Evolutionary conservation across 2,329 filamentous ascomycete genomes (phyloP), one percentile per base, ranked within the genome.

Genomic region (Penicillium sp.): DNA sequence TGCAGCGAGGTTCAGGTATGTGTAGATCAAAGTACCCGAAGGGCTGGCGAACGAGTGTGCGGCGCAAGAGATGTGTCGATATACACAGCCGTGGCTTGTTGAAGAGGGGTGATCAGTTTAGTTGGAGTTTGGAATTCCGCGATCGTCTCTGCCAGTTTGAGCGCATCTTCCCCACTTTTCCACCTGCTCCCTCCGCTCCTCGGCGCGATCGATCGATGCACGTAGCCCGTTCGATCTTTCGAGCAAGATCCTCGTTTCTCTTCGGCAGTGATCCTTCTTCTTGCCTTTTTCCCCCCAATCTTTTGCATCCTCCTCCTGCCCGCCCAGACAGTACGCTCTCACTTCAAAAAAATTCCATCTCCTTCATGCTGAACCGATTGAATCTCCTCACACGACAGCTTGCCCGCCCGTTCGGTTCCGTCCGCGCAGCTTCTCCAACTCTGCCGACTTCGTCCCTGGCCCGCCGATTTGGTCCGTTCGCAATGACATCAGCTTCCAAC

Each of bases 361-460:
- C 13, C 52, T 63, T 56, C 53, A 95, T 95, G 90, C 85, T 90
- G 71, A 79, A 80, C 53, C 82, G 90, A 58, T 69, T 95, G 48
- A 83, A 79, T 43, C 87, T 89, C 66, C 66, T 94, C 53, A 76
- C 83, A 51, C 80, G 84, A 65, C 88, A 94, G 67, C 71, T 94
- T 53, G 77, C 80, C 43, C 78, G 78, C 57, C 79, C 84, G 48
- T 77, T 80, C n/a, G 78, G 76, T 58, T 78, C 77, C 66, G 40
- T 43, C 44, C 52, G 40, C 39, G 72, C 75, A 26, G 76, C 80
- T 60, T 68, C 64, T 39, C 72, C 76, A 39, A 65, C 71, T 28
- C 65, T 74, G 29, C 67, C 68, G 33, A 49, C 60, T 40, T 50
- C 64, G 28, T 54, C 63, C 47, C 46, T 59, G 27, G 37, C 52